Percentiles rank a stretch among this genome's conserved stretches.
Evolutionary conservation across 2,329 filamentous ascomycete species (phyloP).

Genomic region (Trichoderma polysporum): DNA sequence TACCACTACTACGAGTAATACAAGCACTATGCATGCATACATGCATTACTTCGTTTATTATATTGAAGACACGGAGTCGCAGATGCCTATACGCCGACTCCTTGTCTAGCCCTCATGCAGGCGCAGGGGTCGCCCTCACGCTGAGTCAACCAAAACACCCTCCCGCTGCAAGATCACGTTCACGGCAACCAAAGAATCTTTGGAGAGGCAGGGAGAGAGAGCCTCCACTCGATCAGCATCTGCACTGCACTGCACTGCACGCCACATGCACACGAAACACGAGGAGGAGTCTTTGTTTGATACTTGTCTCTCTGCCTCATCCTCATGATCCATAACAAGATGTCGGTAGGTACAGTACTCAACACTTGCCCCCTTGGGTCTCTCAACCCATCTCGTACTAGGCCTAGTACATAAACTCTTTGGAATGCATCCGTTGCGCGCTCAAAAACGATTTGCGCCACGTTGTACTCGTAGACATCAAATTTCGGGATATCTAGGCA

Average conservation of each 20-base stretch:
- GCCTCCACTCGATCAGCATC: constrained; percentile 5
- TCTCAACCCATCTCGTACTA: neutral
- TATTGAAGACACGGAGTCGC: neutral
- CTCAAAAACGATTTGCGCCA: neutral
- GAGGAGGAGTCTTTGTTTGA: neutral
- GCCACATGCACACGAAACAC: constrained; percentile 5
- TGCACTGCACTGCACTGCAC: neutral
- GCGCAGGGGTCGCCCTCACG: neutral
- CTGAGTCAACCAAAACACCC: constrained; percentile 7
- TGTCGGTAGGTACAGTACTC: neutral
- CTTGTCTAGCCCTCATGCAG: constrained; percentile 9
- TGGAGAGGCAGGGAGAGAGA: neutral
- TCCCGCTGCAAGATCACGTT: neutral
- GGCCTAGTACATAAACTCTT: too few relatives aligned
- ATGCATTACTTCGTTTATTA: neutral
- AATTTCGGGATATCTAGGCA: constrained; percentile 17
- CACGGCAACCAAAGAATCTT: neutral
- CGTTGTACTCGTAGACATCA: constrained; percentile 12
- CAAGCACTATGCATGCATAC: too few relatives aligned
- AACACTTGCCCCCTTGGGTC: neutral
- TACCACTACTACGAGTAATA: too few relatives aligned
- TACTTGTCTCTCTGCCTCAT: neutral
- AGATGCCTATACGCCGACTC: constrained; percentile 2
- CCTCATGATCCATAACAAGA: neutral
- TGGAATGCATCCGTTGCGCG: neutral